Evolutionary conservation across 2,329 filamentous ascomycete species (phyloP).

Genomic region (Neobulgaria alba): DNA sequence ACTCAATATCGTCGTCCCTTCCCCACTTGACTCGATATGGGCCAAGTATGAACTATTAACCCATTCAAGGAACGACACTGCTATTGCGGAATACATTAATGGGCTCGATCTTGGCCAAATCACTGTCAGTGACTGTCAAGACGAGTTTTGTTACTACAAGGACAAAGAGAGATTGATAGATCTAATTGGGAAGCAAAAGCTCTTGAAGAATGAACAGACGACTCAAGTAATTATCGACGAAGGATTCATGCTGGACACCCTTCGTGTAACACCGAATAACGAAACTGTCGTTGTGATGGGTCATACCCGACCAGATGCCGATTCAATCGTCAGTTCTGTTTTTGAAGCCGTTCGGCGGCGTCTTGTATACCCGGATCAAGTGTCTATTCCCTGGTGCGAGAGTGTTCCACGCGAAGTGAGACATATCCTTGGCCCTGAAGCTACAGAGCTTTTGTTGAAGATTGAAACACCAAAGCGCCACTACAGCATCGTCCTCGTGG

Average conservation of each 20-base stretch:
- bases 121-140: background rate
- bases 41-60: background rate
- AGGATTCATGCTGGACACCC: no score
- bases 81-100: background rate
- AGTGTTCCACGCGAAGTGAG: background rate
- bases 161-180: background rate
- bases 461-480: no score
- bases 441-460: no score
- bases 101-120: background rate
- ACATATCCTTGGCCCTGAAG: no score
- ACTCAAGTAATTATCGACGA: no score
- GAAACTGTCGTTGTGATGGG: background rate
- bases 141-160: background rate
- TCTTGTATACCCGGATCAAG: background rate
- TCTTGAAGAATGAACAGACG: no score
- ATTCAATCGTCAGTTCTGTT: constrained; percentile 1
- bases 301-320: background rate
- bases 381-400: background rate
- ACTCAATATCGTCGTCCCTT: background rate
- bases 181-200: background rate
- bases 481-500: no score
- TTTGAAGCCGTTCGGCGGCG: background rate
- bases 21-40: background rate
- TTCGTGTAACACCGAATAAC: background rate
- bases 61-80: background rate